phyloP scores from a whole-genome alignment of 441 rosid species.

The Populus hybrid region DNA sequence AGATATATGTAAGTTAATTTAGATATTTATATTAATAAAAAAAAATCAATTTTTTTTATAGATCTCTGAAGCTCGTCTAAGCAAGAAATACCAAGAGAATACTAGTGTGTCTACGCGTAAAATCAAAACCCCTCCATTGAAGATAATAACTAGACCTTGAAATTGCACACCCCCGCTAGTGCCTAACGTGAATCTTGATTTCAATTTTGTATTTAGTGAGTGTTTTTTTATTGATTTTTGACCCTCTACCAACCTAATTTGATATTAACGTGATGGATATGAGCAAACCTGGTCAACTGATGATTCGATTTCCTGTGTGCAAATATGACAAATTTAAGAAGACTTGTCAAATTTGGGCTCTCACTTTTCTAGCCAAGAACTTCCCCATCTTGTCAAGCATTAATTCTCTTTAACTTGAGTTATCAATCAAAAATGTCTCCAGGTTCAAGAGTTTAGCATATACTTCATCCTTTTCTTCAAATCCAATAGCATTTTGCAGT shows the following conservation, averaged over 20 bases:
- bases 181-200: neutral
- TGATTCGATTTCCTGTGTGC: constrained; percentile 5
- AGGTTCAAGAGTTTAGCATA: too few relatives aligned
- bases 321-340: neutral
- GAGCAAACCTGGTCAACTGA: neutral
- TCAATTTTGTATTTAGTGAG: neutral
- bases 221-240: neutral
- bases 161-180: neutral
- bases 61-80: neutral
- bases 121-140: constrained; percentile 11
- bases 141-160: constrained; percentile 17
- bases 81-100: neutral
- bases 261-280: neutral
- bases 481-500: too few relatives aligned
- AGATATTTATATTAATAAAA: too few relatives aligned
- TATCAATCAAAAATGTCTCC: too few relatives aligned
- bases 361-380: neutral
- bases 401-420: neutral
- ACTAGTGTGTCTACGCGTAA: neutral
- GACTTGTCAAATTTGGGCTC: neutral
- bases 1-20: too few relatives aligned
- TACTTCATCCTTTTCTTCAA: too few relatives aligned
- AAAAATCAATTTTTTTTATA: neutral
- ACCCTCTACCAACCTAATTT: neutral
- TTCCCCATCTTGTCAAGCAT: neutral